Evolutionary conservation across 495 filamentous ascomycete genomes (phyloP).

Genomic region (Tuber magnatum): DNA sequence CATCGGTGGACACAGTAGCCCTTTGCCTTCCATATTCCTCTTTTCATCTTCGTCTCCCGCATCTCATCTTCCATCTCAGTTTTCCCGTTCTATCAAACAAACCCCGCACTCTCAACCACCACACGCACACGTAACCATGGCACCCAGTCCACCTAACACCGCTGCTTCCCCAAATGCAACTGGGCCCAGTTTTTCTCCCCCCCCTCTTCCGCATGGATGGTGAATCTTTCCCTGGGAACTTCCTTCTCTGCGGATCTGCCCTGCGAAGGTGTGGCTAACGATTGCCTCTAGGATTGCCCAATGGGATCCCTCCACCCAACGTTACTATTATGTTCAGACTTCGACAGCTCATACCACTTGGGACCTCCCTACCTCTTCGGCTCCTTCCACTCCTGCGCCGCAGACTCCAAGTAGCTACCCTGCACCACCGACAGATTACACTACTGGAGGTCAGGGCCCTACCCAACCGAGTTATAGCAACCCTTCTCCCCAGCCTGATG

Average conservation of each 20-base stretch:
- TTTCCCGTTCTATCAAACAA: slow-evolving; percentile 23
- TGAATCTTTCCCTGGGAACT: slow-evolving; percentile 35
- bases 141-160: slow-evolving; percentile 37
- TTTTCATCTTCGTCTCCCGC: slow-evolving; percentile 1
- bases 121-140: slow-evolving; percentile 18
- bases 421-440: slow-evolving; percentile 26
- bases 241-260: slow-evolving; percentile 1
- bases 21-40: slow-evolving; percentile 9
- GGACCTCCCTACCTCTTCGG: slow-evolving; percentile 60
- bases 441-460: slow-evolving; percentile 19
- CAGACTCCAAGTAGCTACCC: slow-evolving; percentile 29
- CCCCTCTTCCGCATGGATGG: slow-evolving; percentile 65
- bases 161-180: slow-evolving; percentile 54
- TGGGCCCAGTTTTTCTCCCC: slow-evolving; percentile 64
- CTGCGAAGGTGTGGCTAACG: slow-evolving; percentile 10
- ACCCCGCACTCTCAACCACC: slow-evolving; percentile 29
- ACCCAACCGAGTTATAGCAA: slow-evolving; percentile 24
- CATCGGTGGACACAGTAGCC: slow-evolving; percentile 5
- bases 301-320: slow-evolving; percentile 64
- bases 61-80: slow-evolving; percentile 6
- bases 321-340: slow-evolving; percentile 76
- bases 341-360: slow-evolving; percentile 69
- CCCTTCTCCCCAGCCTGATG: slow-evolving; percentile 26
- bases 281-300: slow-evolving; percentile 57
- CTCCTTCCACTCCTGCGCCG: slow-evolving; percentile 31